These are phyloP conservation scores for Eruca vesicaria DNA, from an alignment of 441 rosid species.

Conservation along the genomic window DNA sequence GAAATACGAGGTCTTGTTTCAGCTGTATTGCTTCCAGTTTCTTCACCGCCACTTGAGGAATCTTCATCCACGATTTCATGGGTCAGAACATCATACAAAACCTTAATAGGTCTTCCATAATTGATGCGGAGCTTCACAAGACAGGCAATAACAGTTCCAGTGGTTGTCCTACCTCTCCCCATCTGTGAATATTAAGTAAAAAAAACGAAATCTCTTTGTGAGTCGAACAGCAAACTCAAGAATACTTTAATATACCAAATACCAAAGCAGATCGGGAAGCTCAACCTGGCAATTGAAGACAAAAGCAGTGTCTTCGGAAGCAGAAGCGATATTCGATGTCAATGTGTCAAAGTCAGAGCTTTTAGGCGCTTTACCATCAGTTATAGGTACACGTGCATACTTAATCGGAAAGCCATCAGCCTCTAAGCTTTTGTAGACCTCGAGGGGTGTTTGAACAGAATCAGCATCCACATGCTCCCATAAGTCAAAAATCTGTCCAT, in stretches of 20 bases:
- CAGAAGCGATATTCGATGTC: constrained; percentile 82
- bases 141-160: constrained; percentile 99
- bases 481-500: constrained; percentile 81
- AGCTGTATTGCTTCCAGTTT: constrained; percentile 54
- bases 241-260: neutral
- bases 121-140: constrained; percentile 91
- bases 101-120: constrained; percentile 83
- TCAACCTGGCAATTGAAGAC: constrained; percentile 99
- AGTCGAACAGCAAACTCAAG: neutral
- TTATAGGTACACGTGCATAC: constrained; percentile 97
- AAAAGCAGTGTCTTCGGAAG: constrained; percentile 88
- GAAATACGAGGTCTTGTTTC: constrained; percentile 37
- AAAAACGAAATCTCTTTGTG: constrained; percentile 18
- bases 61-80: constrained; percentile 77
- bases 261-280: constrained; percentile 13
- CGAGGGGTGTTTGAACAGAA: constrained; percentile 93
- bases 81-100: constrained; percentile 53
- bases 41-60: constrained; percentile 98
- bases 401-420: constrained; percentile 80
- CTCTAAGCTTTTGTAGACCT: constrained; percentile 87
- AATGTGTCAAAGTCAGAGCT: constrained; percentile 91
- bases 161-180: constrained; percentile 99
- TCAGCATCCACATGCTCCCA: constrained; percentile 86
- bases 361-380: constrained; percentile 99
- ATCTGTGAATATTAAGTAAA: constrained; percentile 51